Evolutionary conservation across 345 rosid genomes (phyloP).

Genomic region (Eucalyptus sp.): DNA sequence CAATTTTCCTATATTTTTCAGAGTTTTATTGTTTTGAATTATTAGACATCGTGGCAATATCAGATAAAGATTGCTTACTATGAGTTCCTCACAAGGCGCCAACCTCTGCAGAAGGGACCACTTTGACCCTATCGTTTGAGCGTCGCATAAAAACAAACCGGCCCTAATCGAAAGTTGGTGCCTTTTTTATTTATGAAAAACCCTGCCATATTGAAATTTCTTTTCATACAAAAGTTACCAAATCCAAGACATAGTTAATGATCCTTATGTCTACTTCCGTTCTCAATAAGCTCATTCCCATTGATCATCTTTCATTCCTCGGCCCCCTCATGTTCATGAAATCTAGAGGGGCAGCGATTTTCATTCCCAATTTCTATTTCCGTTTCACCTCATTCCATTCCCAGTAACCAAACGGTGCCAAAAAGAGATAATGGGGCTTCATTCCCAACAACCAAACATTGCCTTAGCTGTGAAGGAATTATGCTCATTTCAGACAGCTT

Average conservation of each 20-base stretch:
- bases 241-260: background rate
- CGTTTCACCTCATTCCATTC: background rate
- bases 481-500: background rate
- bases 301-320: background rate
- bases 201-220: background rate
- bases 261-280: background rate
- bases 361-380: background rate
- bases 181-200: background rate
- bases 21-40: background rate
- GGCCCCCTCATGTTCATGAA: background rate
- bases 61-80: no score
- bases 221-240: background rate
- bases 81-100: no score
- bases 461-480: background rate
- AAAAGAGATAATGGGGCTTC: background rate
- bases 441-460: background rate
- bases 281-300: background rate
- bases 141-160: no score
- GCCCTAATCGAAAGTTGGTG: background rate
- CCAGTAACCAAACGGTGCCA: background rate
- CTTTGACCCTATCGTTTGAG: no score
- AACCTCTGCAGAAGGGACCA: no score
- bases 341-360: background rate
- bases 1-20: no score
- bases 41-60: no score